Base-by-base conservation (phyloP, 2,329 filamentous ascomycete genomes). In the Trichoderma asperellum region DNA sequence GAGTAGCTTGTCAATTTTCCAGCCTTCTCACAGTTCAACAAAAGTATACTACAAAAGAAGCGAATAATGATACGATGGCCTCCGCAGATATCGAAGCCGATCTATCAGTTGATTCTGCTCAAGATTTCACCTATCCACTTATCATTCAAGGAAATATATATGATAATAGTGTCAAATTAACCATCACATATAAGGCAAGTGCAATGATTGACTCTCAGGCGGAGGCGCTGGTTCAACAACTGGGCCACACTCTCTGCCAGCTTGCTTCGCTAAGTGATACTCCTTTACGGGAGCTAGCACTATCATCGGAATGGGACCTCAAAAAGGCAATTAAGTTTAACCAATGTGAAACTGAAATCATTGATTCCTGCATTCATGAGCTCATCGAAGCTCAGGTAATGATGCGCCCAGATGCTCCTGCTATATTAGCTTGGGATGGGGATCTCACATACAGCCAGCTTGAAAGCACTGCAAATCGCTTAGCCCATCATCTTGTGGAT, bases 391-490 rank as follows among this genome's bases (percentile, higher is more conserved):
- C 37, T 2, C 40, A 35, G 21, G 27, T n/a, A 5, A 14, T 2
- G 5, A 40, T 8, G 18, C 1, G 18, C 5, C 37, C 37, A 18
- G 4, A 40, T 40, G 14, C 14, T 40, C 37, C 2, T 11, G 68
- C 68, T 4, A 12, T 69, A 6, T 6, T 32, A 5, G 60, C 32
- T 12, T 71, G 56, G 47, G 69, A 71, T 11, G 69, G 79, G 78
- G 5, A 64, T 72, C 57, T 78, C 80, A 81, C 80, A 8, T 83
- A 83, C 66, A 62, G 73, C 52, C 75, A 83, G 27, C 73, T 83
- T 24, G 53, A 72, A 18, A 0, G 8, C 8, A 49, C 52, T 12
- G 47, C 69, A 7, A 69, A 69, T 18, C 55, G 43, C 2, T 52
- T 73, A 7, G 71, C 72, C 1, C 12, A 49, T 40, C 37, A 70